Conservation (phyloP, 176 grass and related monocot genomes). For the Phyllostachys edulis region DNA sequence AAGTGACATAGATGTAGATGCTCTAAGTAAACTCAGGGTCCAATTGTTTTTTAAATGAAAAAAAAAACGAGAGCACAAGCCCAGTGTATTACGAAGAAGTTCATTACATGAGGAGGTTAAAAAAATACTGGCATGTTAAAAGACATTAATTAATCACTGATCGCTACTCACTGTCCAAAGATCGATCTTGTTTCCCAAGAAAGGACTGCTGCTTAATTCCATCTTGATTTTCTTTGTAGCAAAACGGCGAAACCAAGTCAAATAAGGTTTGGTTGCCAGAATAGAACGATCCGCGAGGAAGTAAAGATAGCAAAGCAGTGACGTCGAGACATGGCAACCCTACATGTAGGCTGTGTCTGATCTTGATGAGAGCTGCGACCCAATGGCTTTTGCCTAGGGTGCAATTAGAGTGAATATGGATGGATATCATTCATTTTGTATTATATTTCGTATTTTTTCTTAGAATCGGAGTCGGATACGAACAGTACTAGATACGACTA, state of each 20-base stretch:
- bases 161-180: not conserved
- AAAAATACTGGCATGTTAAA: not conserved
- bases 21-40: not conserved
- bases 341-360: not conserved
- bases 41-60: not conserved
- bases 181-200: constrained; percentile 36
- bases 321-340: not conserved
- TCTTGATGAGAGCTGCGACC: not conserved
- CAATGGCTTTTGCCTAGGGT: not conserved
- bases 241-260: too few relatives aligned
- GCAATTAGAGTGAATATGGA: too few relatives aligned
- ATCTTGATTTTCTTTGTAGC: not conserved
- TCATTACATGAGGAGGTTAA: not conserved
- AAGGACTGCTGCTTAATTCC: not conserved
- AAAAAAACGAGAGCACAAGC: not conserved
- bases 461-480: too few relatives aligned
- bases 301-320: constrained; percentile 6
- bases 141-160: not conserved
- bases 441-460: too few relatives aligned
- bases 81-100: not conserved
- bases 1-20: too few relatives aligned
- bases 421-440: too few relatives aligned
- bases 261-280: too few relatives aligned
- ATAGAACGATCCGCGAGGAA: not conserved
- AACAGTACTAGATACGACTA: too few relatives aligned